Conservation (phyloP, 176 grass and related monocot species). For the Triticum turgidum region DNA sequence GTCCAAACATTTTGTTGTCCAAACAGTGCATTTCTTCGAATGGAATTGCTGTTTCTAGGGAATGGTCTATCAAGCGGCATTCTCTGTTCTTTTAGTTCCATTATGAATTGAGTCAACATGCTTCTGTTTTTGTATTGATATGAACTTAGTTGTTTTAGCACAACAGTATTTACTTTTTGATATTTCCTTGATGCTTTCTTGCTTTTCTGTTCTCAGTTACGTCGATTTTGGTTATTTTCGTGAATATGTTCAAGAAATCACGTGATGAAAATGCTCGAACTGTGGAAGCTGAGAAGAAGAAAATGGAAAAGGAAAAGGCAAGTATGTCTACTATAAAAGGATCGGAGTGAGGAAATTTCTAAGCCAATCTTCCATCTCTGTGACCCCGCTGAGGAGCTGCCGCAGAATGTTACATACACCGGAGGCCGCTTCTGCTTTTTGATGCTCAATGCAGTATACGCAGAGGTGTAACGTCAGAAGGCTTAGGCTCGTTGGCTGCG, state of each 20-base stretch:
- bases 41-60: background rate
- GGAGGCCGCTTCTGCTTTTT: constrained; percentile 1
- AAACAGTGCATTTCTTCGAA: constrained; percentile 8
- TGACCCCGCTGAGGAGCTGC: background rate
- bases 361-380: background rate
- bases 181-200: constrained; percentile 31
- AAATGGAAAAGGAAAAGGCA: constrained; percentile 75
- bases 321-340: constrained; percentile 44
- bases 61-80: background rate
- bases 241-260: constrained; percentile 97
- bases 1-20: background rate
- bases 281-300: constrained; percentile 86
- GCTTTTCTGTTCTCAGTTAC: constrained; percentile 71
- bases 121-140: constrained; percentile 3
- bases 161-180: background rate
- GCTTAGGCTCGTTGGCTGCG: background rate
- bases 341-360: constrained; percentile 5
- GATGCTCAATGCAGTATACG: background rate
- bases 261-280: constrained; percentile 82
- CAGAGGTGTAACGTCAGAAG: constrained; percentile 9
- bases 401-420: background rate
- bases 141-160: constrained; percentile 9
- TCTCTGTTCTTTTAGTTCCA: background rate
- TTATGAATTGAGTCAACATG: background rate
- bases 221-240: constrained; percentile 91